Conservation (phyloP, 177 flowering plant genomes). For the Vitis hybrid region DNA sequence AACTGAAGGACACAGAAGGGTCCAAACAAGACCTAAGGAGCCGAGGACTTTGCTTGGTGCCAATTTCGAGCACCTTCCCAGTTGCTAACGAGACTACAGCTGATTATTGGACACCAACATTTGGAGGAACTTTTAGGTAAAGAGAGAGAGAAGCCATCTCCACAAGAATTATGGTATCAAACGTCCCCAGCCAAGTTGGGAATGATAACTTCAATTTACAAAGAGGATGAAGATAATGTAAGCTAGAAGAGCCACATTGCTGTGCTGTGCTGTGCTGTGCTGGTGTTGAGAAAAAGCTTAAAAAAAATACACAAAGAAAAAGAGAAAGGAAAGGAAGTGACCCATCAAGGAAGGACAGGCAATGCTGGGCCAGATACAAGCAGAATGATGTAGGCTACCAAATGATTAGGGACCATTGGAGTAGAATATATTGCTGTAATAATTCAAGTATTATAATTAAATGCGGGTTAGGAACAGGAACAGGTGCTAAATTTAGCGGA, state of each 20-base stretch:
- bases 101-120: conserved; percentile 75
- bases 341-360: conserved; percentile 34
- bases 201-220: background rate
- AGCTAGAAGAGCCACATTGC: no score
- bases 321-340: conserved; percentile 29
- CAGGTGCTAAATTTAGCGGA: conserved; percentile 65
- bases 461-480: conserved; percentile 46
- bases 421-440: conserved; percentile 24
- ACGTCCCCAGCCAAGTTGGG: background rate
- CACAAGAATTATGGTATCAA: no score
- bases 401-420: conserved; percentile 23
- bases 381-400: conserved; percentile 38
- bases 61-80: conserved; percentile 69
- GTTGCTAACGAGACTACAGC: conserved; percentile 55
- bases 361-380: conserved; percentile 43
- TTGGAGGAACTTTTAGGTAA: conserved; percentile 56
- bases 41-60: conserved; percentile 77
- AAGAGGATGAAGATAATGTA: background rate
- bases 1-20: conserved; percentile 36
- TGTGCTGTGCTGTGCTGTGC: conserved; percentile 11
- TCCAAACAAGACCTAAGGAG: conserved; percentile 53
- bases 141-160: background rate
- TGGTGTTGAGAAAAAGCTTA: conserved; percentile 18
- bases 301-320: conserved; percentile 12
- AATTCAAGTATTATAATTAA: conserved; percentile 10